Base-by-base conservation (phyloP, 2,329 filamentous ascomycete genomes). In the Verticillium nonalfalfae region DNA sequence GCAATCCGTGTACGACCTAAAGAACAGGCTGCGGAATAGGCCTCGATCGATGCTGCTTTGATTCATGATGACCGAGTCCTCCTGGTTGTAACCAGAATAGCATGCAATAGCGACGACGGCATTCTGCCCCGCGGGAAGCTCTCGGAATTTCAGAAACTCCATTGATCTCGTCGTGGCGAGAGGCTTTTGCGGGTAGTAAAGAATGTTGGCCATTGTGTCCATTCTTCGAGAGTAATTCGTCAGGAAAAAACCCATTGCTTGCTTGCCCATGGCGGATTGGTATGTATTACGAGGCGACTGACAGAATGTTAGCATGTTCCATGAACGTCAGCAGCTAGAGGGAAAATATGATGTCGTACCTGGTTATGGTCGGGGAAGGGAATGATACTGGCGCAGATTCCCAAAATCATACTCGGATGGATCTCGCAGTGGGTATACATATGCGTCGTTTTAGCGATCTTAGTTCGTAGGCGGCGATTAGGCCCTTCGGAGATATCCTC, bases 61-160 rank as follows among this genome's bases (percentile, higher is more conserved):
- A 76, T 99, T 99, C 95, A 99, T 98, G 71, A 99, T 97, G 68
- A 99, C 94, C 67, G 95, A 99, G 87, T 99, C 95, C 92, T 99
- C 95, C 75, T 99, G 96, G 77, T 99, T 99, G 81, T 99, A 99
- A 63, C 95, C 95, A 60, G 93, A 97, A 78, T 99, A 99, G 74
- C 91, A 96, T 63, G 93, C 88, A 77, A 99, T 99, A 50, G 95
- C 96, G 13, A 99, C 95, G 69, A 99, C 99, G 21, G 95, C 95
- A 71, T 99, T 99, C 75, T 99, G 95, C 2, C 95, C 95, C 15
- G 95, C 95, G 18, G 95, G 95, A 62, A 99, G 81, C 76, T 99
- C 95, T 77, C 95, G 87, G 88, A 99, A 99, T 72, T 97, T 97
- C 69, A 99, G 81, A 76, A 96, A 98, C 75, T 99, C 95, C 96